phyloP scores from a whole-genome alignment of 2,329 filamentous ascomycete genomes.

The Neospermospora avenae region DNA sequence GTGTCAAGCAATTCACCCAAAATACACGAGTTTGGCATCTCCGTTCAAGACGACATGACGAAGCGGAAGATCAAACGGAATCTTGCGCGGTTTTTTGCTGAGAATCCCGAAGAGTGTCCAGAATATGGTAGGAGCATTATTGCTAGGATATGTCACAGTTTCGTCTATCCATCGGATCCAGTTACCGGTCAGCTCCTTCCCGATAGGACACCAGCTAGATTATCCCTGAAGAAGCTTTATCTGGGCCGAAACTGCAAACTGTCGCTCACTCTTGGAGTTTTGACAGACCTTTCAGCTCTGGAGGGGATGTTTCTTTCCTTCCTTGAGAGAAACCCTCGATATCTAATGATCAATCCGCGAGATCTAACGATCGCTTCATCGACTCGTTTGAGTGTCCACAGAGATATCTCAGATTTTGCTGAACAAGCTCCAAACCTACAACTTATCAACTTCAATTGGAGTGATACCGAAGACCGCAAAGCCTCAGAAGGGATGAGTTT shows the following conservation, averaged over 20 bases:
- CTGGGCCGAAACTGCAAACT: background rate
- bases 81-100: too few relatives aligned
- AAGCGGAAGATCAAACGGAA: too few relatives aligned
- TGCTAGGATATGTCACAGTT: background rate
- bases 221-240: background rate
- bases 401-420: too few relatives aligned
- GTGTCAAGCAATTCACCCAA: background rate
- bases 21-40: background rate
- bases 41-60: background rate
- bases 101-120: background rate
- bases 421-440: too few relatives aligned
- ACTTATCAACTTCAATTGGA: too few relatives aligned
- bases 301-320: background rate
- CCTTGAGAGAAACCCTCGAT: too few relatives aligned
- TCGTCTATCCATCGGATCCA: background rate
- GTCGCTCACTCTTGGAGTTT: background rate
- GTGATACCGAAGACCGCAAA: too few relatives aligned
- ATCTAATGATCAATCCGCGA: too few relatives aligned
- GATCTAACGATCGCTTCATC: too few relatives aligned
- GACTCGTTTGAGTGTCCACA: too few relatives aligned
- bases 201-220: background rate
- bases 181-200: background rate
- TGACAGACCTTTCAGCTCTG: background rate
- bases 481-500: too few relatives aligned
- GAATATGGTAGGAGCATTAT: background rate